Evolutionary conservation across 2,329 filamentous ascomycete species (phyloP), one percentile per base, ranked within the genome.

Genomic region (Colletotrichum chrysophilum): DNA sequence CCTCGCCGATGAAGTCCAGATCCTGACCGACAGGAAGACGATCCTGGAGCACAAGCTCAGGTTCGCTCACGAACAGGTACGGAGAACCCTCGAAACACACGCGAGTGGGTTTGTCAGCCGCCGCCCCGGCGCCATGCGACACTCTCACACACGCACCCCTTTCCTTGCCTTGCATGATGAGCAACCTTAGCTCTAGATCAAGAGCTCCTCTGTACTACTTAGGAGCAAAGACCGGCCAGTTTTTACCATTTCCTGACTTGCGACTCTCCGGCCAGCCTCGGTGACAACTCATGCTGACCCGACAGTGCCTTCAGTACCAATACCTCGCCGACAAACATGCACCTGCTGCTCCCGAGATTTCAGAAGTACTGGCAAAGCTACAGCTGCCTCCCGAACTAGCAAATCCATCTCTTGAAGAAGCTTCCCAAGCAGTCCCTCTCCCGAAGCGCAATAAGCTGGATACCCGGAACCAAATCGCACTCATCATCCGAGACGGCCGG

Each of bases 111-210:
- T 76, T 77, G 70, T 77, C 73, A 77, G 76, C 24, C 52, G 62
- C 67, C 71, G 30, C 24, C 21, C 38, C 38, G 38, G 52, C 66
- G 18, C 36, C 36, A 62, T 71, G 75, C 71, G 56, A 77, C 68
- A 55, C 52, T 28, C 60, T 61, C 34, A 61, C 70, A 71, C 58
- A 70, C 38, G 62, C 67, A 32, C 76, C 38, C 66, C 69, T 62
- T 80, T 69, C 73, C 43, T 52, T 52, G 43, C 43, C 43, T 52
- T 73, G 43, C 58, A 87, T 88, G 87, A 88, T 87, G 85, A 86
- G 78, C 81, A 81, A 80, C 83, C 83, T 94, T 95, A 95, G 94
- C 94, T 95, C 94, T 95, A 95, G 94, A 95, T 94, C 93, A 93
- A 89, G 90, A 95, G 92, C 89, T 91, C 87, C 89, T 52, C 43